Percentiles rank a stretch among this genome's conserved stretches.
phyloP scores from a whole-genome alignment of 2,329 filamentous ascomycete genomes.

The Monosporascus sp. region DNA sequence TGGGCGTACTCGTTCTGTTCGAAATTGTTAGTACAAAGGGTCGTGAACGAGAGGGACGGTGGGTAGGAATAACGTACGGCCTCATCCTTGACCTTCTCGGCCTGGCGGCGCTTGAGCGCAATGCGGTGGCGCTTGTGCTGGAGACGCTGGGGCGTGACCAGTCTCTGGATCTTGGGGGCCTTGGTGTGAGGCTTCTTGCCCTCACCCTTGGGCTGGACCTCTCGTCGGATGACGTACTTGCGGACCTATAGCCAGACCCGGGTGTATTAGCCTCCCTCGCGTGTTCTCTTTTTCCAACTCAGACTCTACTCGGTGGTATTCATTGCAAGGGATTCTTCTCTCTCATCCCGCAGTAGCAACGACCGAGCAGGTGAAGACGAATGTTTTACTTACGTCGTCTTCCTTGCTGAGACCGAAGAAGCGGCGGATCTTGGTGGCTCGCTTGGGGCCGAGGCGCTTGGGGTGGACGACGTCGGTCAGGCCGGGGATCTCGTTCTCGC shows the following conservation, averaged over 20 bases:
- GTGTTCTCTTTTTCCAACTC: constrained; percentile 20
- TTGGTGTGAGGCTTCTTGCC: constrained; percentile 99
- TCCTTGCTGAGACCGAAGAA: constrained; percentile 99
- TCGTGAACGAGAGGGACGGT: neutral
- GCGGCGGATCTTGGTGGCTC: constrained; percentile 98
- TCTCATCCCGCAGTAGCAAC: constrained; percentile 37
- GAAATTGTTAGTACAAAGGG: constrained; percentile 29
- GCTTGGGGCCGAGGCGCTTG: constrained; percentile 99
- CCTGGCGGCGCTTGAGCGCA: constrained; percentile 95
- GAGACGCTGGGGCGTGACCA: constrained; percentile 98
- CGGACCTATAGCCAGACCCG: constrained; percentile 62
- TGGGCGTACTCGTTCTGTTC: constrained; percentile 93
- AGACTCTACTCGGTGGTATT: constrained; percentile 40
- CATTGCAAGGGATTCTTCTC: constrained; percentile 38
- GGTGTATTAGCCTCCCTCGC: constrained; percentile 33
- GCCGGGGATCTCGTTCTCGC: constrained; percentile 88
- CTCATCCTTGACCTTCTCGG: constrained; percentile 98
- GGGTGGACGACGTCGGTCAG: constrained; percentile 97
- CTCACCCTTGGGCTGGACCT: constrained; percentile 95
- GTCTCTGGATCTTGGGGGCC: constrained; percentile 99
- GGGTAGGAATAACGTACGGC: constrained; percentile 62
- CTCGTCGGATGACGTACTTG: constrained; percentile 99
- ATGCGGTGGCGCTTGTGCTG: constrained; percentile 99
- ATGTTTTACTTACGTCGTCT: constrained; percentile 89
- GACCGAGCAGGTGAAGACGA: constrained; percentile 67